Evolutionary conservation across 2,329 filamentous ascomycete species (phyloP), one percentile per base, ranked within the genome.

Genomic region (Aureobasidium sp.): DNA sequence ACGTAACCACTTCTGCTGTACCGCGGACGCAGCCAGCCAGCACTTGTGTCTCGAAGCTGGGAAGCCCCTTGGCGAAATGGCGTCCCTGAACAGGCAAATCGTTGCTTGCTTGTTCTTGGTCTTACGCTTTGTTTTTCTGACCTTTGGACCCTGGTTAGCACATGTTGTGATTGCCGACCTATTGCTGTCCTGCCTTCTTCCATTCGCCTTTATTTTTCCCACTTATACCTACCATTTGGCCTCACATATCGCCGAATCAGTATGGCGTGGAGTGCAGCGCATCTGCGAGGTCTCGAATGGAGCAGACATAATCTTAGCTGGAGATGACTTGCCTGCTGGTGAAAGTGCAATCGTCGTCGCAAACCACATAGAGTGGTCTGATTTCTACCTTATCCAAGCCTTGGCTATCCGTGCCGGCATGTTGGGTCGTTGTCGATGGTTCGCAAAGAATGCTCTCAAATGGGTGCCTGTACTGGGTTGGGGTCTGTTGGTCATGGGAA

Each of bases 321-420:
- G 83, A 17, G 80, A 83, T 65, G 63, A 67, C 1, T 71, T 86
- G 9, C 82, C 81, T 1, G 61, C 63, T 12, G 76, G 76, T n/a
- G 84, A 87, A 71, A 84, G 80, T 29, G 84, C 83, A 60, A 80
- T 87, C 59, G 81, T 87, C 36, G 73, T 87, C 59, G 75, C 79
- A 60, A 85, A 87, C 69, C 84, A 86, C 71, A 79, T 85, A 42
- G 78, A 77, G 57, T 87, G 84, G 84, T 76, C 78, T 62, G 84
- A 87, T 71, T 86, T 87, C 69, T 87, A 85, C 74, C 80, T 86
- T 76, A 82, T 86, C 65, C 83, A 87, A 71, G 78, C 79, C 41
- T 71, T 85, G 46, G 84, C 84, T 15, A 67, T 79, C 52, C 75
- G 75, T 46, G 73, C 80, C 13, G 78, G 77, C 61, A 87, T 87